Evolutionary conservation across 2,329 filamentous ascomycete species (phyloP).

Genomic region (Aspergillus chevalieri): DNA sequence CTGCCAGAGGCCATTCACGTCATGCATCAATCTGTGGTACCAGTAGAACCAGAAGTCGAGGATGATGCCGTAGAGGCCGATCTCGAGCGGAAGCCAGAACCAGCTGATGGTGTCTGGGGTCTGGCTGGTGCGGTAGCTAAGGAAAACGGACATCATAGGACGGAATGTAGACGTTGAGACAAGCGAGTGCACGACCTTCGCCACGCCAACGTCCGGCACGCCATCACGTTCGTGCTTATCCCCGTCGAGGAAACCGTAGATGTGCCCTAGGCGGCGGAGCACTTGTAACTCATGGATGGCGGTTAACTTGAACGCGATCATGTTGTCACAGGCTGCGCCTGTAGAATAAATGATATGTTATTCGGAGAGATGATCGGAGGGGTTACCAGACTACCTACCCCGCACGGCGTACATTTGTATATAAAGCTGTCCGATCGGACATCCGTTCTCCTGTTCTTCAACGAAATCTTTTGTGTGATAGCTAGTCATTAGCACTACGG

Average conservation of each 20-base stretch:
- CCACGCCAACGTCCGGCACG: slow-evolving; percentile 20
- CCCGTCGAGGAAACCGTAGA: slow-evolving; percentile 19
- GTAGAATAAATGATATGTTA: too few relatives aligned
- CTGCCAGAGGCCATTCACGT: slow-evolving; percentile 17
- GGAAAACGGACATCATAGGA: slow-evolving; percentile 20
- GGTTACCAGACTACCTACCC: too few relatives aligned
- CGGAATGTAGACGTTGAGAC: slow-evolving; percentile 19
- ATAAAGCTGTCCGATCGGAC: too few relatives aligned
- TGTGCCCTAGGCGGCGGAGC: slow-evolving; percentile 18
- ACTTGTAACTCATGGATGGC: slow-evolving; percentile 20
- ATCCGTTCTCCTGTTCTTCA: too few relatives aligned
- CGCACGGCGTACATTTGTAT: too few relatives aligned
- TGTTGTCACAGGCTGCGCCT: too few relatives aligned
- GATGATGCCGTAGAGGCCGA: slow-evolving; percentile 18
- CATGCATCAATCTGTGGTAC: slow-evolving; percentile 22
- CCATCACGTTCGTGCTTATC: slow-evolving; percentile 22
- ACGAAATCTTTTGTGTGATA: too few relatives aligned
- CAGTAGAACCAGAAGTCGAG: slow-evolving; percentile 26
- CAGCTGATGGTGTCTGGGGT: slow-evolving; percentile 14
- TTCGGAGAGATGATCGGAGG: too few relatives aligned
- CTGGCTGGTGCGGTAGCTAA: slow-evolving; percentile 13
- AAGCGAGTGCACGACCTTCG: slow-evolving; percentile 18
- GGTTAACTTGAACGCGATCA: slow-evolving; percentile 16
- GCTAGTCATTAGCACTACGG: too few relatives aligned
- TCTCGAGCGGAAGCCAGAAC: slow-evolving; percentile 17